Evolutionary conservation across 306 rosid species (phyloP).

Genomic region (Potentilla sterilis): DNA sequence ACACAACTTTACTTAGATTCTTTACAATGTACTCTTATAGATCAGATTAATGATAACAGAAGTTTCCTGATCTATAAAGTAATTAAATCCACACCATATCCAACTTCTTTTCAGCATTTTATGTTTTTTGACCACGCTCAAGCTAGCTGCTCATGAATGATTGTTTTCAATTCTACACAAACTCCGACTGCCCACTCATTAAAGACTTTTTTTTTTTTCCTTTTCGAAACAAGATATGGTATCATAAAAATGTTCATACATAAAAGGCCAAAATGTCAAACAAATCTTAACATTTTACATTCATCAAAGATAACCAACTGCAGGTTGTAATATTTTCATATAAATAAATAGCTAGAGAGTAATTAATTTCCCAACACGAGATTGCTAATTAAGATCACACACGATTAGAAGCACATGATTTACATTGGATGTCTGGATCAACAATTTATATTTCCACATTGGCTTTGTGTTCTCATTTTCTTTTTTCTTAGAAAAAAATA

Average conservation of each 20-base stretch:
- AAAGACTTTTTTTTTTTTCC: background rate
- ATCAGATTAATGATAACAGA: background rate
- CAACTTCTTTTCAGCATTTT: background rate
- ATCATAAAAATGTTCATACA: too few relatives aligned
- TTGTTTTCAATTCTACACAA: background rate
- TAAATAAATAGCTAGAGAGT: too few relatives aligned
- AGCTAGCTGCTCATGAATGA: background rate
- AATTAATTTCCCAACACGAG: too few relatives aligned
- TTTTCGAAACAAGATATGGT: background rate
- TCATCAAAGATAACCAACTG: too few relatives aligned
- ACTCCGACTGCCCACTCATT: background rate
- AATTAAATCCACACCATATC: background rate
- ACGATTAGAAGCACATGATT: too few relatives aligned
- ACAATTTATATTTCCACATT: too few relatives aligned
- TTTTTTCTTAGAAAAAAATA: too few relatives aligned
- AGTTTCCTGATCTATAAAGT: background rate
- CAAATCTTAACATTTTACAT: too few relatives aligned
- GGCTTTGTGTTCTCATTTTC: too few relatives aligned
- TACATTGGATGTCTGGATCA: too few relatives aligned
- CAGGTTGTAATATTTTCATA: too few relatives aligned
- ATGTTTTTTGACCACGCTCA: background rate
- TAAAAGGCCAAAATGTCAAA: background rate
- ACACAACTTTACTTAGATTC: background rate
- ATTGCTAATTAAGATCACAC: too few relatives aligned
- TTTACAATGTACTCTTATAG: background rate